Evolutionary conservation across 352 stramenopile species (phyloP).

Genomic region (Phytopythium oedochilum): DNA sequence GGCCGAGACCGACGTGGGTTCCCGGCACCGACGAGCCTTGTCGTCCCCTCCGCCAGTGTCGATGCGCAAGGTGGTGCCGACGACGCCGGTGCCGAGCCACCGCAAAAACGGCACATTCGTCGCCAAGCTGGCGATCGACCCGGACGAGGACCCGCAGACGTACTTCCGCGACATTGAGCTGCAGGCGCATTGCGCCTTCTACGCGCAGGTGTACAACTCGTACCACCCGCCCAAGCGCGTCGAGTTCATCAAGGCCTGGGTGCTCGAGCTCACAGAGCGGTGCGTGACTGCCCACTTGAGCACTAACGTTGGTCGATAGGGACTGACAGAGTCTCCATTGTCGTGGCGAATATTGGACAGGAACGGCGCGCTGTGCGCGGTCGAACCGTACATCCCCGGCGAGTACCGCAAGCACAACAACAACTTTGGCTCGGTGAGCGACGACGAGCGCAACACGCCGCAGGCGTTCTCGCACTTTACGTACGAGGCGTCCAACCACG

Average conservation of each 20-base stretch:
- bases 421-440: constrained; percentile 79
- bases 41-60: constrained; percentile 10
- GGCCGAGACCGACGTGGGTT: constrained; percentile 3
- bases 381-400: constrained; percentile 72
- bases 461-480: constrained; percentile 92
- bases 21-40: constrained; percentile 15
- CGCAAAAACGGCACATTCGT: constrained; percentile 54
- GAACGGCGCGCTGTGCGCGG: constrained; percentile 25
- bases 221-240: constrained; percentile 79
- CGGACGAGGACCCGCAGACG: constrained; percentile 81
- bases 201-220: constrained; percentile 84
- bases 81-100: neutral
- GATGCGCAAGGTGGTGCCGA: neutral
- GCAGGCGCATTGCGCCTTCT: constrained; percentile 81
- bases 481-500: constrained; percentile 88
- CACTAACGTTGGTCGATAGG: no score
- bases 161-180: constrained; percentile 89
- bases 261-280: constrained; percentile 73
- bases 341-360: no score
- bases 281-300: neutral
- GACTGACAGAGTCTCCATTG: no score
- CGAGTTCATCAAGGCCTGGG: constrained; percentile 80
- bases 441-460: constrained; percentile 75
- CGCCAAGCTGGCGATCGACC: constrained; percentile 84
- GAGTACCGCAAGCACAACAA: constrained; percentile 87